These are phyloP conservation scores for Phytophthora syringae DNA, from an alignment of 352 stramenopile species.

Conservation along the genomic window DNA sequence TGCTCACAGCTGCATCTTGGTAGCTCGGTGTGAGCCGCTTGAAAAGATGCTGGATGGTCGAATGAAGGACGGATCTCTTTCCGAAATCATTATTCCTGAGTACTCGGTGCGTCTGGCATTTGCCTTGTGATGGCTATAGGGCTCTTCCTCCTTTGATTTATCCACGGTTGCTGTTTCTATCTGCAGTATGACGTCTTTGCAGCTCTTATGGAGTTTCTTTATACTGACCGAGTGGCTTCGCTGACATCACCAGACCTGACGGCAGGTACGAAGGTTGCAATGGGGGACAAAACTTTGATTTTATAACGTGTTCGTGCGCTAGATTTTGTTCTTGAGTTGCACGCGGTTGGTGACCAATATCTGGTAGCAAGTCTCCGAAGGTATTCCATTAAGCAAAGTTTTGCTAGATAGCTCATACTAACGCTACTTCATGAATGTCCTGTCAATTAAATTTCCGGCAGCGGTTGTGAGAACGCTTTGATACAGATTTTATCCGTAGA, in stretches of 20 bases:
- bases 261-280: slow-evolving; percentile 37
- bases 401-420: too few relatives aligned
- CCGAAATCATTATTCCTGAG: slow-evolving; percentile 77
- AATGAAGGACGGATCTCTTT: slow-evolving; percentile 80
- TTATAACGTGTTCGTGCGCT: too few relatives aligned
- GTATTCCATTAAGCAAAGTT: too few relatives aligned
- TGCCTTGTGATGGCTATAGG: not conserved
- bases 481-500: slow-evolving; percentile 69
- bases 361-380: slow-evolving; percentile 66
- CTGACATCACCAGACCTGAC: slow-evolving; percentile 44
- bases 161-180: not conserved
- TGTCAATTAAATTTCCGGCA: slow-evolving; percentile 24
- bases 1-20: slow-evolving; percentile 88
- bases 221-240: slow-evolving; percentile 80
- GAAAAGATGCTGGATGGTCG: slow-evolving; percentile 91
- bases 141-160: slow-evolving; percentile 3
- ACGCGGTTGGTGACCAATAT: slow-evolving; percentile 88
- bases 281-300: too few relatives aligned
- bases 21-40: slow-evolving; percentile 88
- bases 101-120: slow-evolving; percentile 56
- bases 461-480: slow-evolving; percentile 77
- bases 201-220: slow-evolving; percentile 89
- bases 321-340: slow-evolving; percentile 87
- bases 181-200: slow-evolving; percentile 79
- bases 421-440: not conserved